A percentile compares a stretch with the other conserved stretches of the same genome.
Conservation (phyloP, 495 filamentous ascomycete genomes). For the Acidomyces sp. region DNA sequence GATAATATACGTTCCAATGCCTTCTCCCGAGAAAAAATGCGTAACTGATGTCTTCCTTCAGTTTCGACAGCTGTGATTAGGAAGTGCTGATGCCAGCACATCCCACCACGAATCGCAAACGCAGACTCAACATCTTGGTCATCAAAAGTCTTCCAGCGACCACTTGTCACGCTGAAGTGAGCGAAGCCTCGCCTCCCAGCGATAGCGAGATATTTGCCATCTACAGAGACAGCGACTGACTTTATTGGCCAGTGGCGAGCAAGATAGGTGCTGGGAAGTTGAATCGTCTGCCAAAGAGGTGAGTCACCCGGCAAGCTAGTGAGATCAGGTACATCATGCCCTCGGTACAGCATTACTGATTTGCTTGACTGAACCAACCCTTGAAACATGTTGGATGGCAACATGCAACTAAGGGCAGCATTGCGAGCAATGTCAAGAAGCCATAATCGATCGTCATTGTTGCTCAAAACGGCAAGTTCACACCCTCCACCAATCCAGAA, state of each 20-base stretch:
- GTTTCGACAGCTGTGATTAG: constrained; percentile 87
- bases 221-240: constrained; percentile 69
- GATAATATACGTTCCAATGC: constrained; percentile 64
- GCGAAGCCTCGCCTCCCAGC: constrained; percentile 85
- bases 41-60: constrained; percentile 68
- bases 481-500: constrained; percentile 81
- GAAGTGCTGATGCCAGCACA: constrained; percentile 98
- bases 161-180: constrained; percentile 89
- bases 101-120: constrained; percentile 83
- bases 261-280: constrained; percentile 73
- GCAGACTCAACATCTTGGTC: constrained; percentile 70
- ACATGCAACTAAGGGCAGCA: constrained; percentile 79
- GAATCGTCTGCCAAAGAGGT: constrained; percentile 81
- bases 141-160: constrained; percentile 89
- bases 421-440: constrained; percentile 83
- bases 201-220: constrained; percentile 88
- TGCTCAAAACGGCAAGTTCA: constrained; percentile 61
- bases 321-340: constrained; percentile 78
- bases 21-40: constrained; percentile 80
- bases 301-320: constrained; percentile 87
- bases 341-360: constrained; percentile 79
- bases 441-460: constrained; percentile 67
- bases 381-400: constrained; percentile 73
- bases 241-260: constrained; percentile 86
- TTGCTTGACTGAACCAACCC: constrained; percentile 79